Evolutionary conservation across 768 basidiomycete genomes (phyloP), one percentile per base, ranked within the genome.

Genomic region (Amanita rimosa): DNA sequence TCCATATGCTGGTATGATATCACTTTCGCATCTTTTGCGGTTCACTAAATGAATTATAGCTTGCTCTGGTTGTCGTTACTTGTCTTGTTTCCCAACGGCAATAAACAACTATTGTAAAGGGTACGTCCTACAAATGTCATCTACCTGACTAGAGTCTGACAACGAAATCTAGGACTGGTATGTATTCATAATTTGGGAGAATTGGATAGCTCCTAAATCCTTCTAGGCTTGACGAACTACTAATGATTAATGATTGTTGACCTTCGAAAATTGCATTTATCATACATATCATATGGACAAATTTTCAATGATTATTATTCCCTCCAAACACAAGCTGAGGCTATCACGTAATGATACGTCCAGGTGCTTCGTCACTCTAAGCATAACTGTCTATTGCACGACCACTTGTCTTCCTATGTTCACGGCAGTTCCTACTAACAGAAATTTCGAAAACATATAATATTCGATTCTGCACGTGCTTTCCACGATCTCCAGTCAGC

Each of bases 31-130:
- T 52, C 45, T 17, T 14, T 19, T 17, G 14, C 4, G 21, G 31
- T 27, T 50, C 19, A 36, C 44, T 52, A 9, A 54, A 43, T 33
- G 19, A 35, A 5, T 40, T 48, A 31, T 48, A 89, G 90, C 89
- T 24, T 92, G 89, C 61, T 71, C 81, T 46, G 85, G 92, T 54
- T 96, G 93, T 62, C 79, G 89, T 44, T 96, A 89, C 62, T 67
- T 96, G 4, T 92, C 89, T 1, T 96, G 94, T 57, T 79, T 94
- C 62, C 94, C 93, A 1, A 85, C 83, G 6, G 63, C 70, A 29
- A 65, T 75, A 0, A 90, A 88, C 53, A 78, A 83, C 57, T 65
- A 82, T 50, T 90, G 86, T 57, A 60, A 75, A 67, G 76, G 76
- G 72, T 74, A 56, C 14, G 71, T 67, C 29, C 49, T 27, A 34